phyloP scores from a whole-genome alignment of 306 rosid species.

The Neltuma alba region DNA sequence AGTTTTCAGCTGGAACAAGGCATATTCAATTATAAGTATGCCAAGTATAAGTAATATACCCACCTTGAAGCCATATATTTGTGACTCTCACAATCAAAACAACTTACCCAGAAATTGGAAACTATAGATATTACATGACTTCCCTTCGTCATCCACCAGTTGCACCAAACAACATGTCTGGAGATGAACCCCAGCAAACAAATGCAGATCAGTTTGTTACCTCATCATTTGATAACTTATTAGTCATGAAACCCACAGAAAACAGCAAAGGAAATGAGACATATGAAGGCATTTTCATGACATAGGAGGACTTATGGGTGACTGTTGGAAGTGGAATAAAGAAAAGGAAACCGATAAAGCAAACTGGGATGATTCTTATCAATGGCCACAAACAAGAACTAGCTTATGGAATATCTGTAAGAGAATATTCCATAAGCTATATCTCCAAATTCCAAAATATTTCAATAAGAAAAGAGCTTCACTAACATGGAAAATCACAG shows the following conservation, averaged over 20 bases:
- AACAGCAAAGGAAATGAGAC: neutral
- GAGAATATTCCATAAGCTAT: neutral
- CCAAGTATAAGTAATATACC: too few species aligned
- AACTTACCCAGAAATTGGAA: neutral
- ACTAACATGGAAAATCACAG: slow-evolving; percentile 3
- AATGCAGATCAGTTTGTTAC: neutral
- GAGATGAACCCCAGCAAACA: neutral
- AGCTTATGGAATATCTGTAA: neutral
- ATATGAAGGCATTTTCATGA: slow-evolving; percentile 6
- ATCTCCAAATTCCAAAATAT: neutral
- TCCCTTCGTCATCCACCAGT: neutral
- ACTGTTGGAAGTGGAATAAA: slow-evolving; percentile 34
- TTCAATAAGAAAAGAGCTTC: neutral
- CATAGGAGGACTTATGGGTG: slow-evolving; percentile 37
- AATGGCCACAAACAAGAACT: neutral
- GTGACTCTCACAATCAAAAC: neutral
- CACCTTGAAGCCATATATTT: neutral
- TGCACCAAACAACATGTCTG: neutral
- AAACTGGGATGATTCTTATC: neutral
- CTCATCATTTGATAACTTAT: neutral
- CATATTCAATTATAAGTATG: too few species aligned
- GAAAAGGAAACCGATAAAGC: slow-evolving; percentile 21
- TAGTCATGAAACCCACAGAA: neutral
- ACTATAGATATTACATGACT: neutral
- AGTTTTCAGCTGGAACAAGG: too few species aligned